These are phyloP conservation scores for Solanum pinnatisectum DNA, from an alignment of 257 asterid species.

Conservation along the genomic window DNA sequence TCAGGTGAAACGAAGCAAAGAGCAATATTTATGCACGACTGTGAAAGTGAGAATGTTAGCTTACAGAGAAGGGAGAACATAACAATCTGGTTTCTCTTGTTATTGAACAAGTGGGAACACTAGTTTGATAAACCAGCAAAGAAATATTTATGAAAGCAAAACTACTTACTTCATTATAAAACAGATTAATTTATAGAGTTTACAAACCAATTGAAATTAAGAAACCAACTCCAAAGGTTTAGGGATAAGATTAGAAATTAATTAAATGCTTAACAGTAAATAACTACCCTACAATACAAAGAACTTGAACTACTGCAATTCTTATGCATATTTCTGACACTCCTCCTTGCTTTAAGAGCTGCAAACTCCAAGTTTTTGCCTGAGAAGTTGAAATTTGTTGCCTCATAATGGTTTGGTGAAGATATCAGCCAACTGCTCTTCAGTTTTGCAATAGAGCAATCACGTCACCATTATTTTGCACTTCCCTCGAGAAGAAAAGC, in stretches of 20 bases:
- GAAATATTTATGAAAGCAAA: too few relatives aligned
- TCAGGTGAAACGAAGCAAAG: conserved; percentile 79
- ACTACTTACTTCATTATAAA: not conserved
- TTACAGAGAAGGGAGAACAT: not conserved
- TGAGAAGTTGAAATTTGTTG: too few relatives aligned
- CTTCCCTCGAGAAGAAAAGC: not conserved
- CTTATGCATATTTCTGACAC: not conserved
- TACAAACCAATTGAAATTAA: not conserved
- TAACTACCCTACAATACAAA: not conserved
- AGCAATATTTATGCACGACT: conserved; percentile 87
- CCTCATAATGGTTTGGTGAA: too few relatives aligned
- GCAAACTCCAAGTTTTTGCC: too few relatives aligned
- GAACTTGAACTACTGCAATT: not conserved
- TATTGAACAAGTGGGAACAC: not conserved
- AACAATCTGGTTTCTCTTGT: not conserved
- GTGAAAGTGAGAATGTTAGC: not conserved
- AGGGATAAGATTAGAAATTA: not conserved
- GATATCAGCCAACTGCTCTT: too few relatives aligned
- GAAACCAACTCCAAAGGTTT: not conserved
- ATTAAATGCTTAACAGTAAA: not conserved
- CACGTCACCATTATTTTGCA: not conserved
- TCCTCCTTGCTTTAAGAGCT: too few relatives aligned
- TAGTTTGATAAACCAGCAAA: not conserved
- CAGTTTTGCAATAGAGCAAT: not conserved
- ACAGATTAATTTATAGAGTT: not conserved